phyloP scores from a whole-genome alignment of 768 basidiomycete species.

The Kwoniella dejecticola region DNA sequence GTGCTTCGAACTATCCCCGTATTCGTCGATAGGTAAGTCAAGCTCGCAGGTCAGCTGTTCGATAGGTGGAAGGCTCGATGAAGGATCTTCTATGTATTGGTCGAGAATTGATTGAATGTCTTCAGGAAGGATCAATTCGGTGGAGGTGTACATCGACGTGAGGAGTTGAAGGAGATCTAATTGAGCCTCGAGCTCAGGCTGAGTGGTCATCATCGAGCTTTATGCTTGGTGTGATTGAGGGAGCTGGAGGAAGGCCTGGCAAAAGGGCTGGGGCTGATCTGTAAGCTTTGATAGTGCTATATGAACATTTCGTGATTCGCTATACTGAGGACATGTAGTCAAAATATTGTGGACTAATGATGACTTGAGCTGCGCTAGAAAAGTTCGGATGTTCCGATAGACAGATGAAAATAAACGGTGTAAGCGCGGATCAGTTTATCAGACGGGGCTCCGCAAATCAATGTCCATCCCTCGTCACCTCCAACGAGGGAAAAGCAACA shows the following conservation, averaged over 20 bases:
- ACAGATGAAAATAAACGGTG: too few species aligned
- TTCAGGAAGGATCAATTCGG: constrained; percentile 38
- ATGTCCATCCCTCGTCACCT: too few species aligned
- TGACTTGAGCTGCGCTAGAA: too few species aligned
- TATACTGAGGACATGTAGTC: not conserved
- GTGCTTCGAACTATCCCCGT: not conserved
- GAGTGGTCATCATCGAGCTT: not conserved
- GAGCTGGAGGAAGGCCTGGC: too few species aligned
- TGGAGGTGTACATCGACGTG: constrained; percentile 46
- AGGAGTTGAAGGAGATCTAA: constrained; percentile 40
- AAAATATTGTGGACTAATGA: too few species aligned
- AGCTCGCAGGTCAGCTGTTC: constrained; percentile 4
- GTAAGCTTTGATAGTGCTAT: not conserved
- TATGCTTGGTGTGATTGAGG: too few species aligned
- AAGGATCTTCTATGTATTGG: constrained; percentile 4
- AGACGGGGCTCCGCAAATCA: too few species aligned
- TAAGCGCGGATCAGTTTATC: too few species aligned
- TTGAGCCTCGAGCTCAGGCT: constrained; percentile 24
- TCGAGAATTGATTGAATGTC: constrained; percentile 16
- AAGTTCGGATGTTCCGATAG: too few species aligned
- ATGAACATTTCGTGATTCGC: too few species aligned
- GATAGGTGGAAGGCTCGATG: not conserved
- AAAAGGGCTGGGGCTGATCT: constrained; percentile 6
- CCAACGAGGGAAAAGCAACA: too few species aligned
- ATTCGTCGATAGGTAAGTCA: constrained; percentile 16